These are phyloP conservation scores for Moricandia moricandioides DNA, from an alignment of 345 rosid species.

Conservation along the genomic window DNA sequence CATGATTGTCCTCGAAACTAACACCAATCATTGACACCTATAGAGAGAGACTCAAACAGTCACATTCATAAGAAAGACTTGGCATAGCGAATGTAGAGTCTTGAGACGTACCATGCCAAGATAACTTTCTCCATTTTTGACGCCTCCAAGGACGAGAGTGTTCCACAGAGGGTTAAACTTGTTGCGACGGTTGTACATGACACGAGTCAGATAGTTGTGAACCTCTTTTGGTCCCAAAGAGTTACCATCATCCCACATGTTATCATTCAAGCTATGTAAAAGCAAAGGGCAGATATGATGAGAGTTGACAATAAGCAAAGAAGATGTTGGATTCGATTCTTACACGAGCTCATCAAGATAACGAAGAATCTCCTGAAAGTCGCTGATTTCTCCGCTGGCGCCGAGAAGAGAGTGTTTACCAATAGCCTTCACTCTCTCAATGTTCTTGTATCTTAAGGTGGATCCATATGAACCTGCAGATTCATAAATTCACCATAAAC, in stretches of 20 bases:
- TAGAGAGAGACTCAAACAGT: conserved; percentile 15
- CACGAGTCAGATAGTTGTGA: conserved; percentile 87
- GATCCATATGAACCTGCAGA: conserved; percentile 90
- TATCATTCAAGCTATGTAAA: conserved; percentile 76
- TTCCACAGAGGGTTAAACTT: conserved; percentile 97
- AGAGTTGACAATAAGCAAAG: background rate
- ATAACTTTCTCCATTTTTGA: conserved; percentile 88
- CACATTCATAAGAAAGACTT: conserved; percentile 1
- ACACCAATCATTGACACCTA: conserved; percentile 96
- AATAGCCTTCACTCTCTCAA: conserved; percentile 78
- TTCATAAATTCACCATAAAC: background rate
- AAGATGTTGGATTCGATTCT: conserved; percentile 1
- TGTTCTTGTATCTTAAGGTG: conserved; percentile 84
- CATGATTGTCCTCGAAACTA: conserved; percentile 84
- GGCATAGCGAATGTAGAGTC: background rate
- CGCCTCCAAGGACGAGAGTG: conserved; percentile 94
- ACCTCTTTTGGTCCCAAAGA: conserved; percentile 99
- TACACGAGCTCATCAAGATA: conserved; percentile 93
- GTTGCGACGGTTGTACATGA: conserved; percentile 96
- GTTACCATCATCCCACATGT: conserved; percentile 99
- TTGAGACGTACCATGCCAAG: conserved; percentile 70
- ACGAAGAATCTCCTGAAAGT: conserved; percentile 89
- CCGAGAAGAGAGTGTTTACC: conserved; percentile 98
- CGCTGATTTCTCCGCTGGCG: conserved; percentile 95
- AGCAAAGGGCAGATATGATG: background rate